Conservation (phyloP, 2,329 filamentous ascomycete genomes). For the Fusarium multiceps region DNA sequence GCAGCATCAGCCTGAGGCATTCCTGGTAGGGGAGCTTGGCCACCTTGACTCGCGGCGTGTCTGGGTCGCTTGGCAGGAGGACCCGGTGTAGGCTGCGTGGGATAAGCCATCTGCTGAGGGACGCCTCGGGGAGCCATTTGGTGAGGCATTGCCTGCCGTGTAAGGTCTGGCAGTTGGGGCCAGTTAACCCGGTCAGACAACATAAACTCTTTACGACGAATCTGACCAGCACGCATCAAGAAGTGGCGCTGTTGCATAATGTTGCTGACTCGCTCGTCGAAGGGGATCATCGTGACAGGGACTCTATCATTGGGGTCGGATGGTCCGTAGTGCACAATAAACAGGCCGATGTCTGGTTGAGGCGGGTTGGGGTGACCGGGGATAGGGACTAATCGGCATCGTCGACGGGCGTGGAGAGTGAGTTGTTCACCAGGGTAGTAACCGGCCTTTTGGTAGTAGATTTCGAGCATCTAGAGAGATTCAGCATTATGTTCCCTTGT, state of each 20-base stretch:
- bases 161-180: slow-evolving; percentile 78
- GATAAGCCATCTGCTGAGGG: slow-evolving; percentile 72
- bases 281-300: slow-evolving; percentile 73
- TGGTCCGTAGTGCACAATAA: slow-evolving; percentile 90
- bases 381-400: slow-evolving; percentile 84
- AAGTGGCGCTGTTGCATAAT: slow-evolving; percentile 71
- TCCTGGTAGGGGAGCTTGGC: slow-evolving; percentile 54
- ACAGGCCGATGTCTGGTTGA: slow-evolving; percentile 82
- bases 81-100: slow-evolving; percentile 61
- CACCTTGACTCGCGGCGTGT: slow-evolving; percentile 57
- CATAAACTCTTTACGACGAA: slow-evolving; percentile 94
- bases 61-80: slow-evolving; percentile 67
- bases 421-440: slow-evolving; percentile 80
- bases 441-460: slow-evolving; percentile 84
- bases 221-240: slow-evolving; percentile 80
- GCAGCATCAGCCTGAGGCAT: slow-evolving; percentile 55
- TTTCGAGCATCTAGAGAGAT: slow-evolving; percentile 78
- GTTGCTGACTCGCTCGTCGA: slow-evolving; percentile 69
- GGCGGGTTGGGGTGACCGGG: slow-evolving; percentile 77
- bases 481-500: slow-evolving; percentile 22
- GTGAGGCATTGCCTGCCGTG: slow-evolving; percentile 63
- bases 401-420: slow-evolving; percentile 81
- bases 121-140: slow-evolving; percentile 60
- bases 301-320: slow-evolving; percentile 79
- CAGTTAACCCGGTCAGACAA: slow-evolving; percentile 89